These are phyloP conservation scores for Tilletiaria anomala DNA, from an alignment of 1,284 basidiomycete species.

Conservation along the genomic window DNA sequence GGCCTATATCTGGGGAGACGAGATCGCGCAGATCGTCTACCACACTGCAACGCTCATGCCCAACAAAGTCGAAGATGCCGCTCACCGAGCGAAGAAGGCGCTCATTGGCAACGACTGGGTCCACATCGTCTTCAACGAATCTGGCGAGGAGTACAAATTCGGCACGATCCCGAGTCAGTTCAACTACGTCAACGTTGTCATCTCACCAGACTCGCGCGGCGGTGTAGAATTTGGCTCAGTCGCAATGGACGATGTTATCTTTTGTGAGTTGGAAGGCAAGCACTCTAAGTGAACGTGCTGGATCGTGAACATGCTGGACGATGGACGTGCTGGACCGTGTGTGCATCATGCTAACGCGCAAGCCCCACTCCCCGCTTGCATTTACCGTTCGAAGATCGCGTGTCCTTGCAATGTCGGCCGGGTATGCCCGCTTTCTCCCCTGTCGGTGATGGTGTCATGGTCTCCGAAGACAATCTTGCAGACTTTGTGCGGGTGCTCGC, in stretches of 20 bases:
- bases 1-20: conserved; percentile 92
- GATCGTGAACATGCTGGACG: too few relatives aligned
- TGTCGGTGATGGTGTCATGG: conserved; percentile 31
- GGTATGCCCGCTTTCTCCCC: conserved; percentile 35
- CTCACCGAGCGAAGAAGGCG: conserved; percentile 26
- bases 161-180: conserved; percentile 83
- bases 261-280: too few relatives aligned
- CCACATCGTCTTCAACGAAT: conserved; percentile 77
- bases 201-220: conserved; percentile 42
- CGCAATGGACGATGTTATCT: too few relatives aligned
- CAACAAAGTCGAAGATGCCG: conserved; percentile 23
- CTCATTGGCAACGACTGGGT: conserved; percentile 39
- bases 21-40: conserved; percentile 85
- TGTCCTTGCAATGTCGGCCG: conserved; percentile 28
- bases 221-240: conserved; percentile 4
- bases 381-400: too few relatives aligned
- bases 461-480: conserved; percentile 24
- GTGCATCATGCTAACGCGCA: too few relatives aligned
- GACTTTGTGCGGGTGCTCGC: conserved; percentile 33
- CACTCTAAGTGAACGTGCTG: too few relatives aligned
- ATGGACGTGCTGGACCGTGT: too few relatives aligned
- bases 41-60: conserved; percentile 98
- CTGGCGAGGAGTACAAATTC: conserved; percentile 54
- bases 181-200: conserved; percentile 85
- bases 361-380: too few relatives aligned